Percentiles rank a stretch among this genome's conserved stretches.
phyloP scores from a whole-genome alignment of 164 flowering plant genomes.

The Piper longum region DNA sequence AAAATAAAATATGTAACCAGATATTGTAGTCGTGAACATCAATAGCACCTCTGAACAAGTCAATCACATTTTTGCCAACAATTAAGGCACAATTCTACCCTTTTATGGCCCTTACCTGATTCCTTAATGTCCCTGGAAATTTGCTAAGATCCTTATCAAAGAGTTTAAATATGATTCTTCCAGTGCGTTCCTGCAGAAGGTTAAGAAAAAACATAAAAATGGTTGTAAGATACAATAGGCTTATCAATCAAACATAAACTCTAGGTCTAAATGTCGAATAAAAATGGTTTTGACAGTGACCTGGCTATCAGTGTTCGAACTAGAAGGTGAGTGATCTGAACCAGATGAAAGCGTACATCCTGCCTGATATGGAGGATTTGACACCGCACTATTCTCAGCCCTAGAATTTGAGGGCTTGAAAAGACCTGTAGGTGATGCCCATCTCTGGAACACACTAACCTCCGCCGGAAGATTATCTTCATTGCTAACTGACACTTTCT shows the following conservation, averaged over 20 bases:
- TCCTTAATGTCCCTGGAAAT: constrained; percentile 48
- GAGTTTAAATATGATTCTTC: constrained; percentile 63
- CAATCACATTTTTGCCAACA: neutral
- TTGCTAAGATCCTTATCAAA: constrained; percentile 86
- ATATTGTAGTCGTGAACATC: neutral
- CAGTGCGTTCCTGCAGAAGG: constrained; percentile 55
- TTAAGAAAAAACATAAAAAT: neutral
- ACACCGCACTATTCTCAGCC: constrained; percentile 25
- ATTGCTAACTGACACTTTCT: constrained; percentile 21
- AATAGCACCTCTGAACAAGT: too few relatives aligned
- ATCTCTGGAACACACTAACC: constrained; percentile 24
- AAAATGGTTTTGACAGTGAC: constrained; percentile 12
- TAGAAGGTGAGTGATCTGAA: constrained; percentile 80
- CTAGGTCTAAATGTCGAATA: neutral
- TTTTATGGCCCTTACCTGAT: constrained; percentile 29
- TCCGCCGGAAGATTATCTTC: constrained; percentile 25
- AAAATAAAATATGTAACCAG: neutral
- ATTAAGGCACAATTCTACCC: neutral
- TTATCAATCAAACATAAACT: neutral
- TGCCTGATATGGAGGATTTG: constrained; percentile 38
- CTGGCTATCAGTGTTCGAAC: constrained; percentile 66
- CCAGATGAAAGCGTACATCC: constrained; percentile 72
- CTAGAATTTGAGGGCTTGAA: constrained; percentile 32
- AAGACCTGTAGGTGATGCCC: constrained; percentile 42
- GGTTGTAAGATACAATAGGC: too few relatives aligned